Evolutionary conservation across 2,329 filamentous ascomycete species (phyloP), one percentile per base, ranked within the genome.

Genomic region (Grosmannia clavigera): DNA sequence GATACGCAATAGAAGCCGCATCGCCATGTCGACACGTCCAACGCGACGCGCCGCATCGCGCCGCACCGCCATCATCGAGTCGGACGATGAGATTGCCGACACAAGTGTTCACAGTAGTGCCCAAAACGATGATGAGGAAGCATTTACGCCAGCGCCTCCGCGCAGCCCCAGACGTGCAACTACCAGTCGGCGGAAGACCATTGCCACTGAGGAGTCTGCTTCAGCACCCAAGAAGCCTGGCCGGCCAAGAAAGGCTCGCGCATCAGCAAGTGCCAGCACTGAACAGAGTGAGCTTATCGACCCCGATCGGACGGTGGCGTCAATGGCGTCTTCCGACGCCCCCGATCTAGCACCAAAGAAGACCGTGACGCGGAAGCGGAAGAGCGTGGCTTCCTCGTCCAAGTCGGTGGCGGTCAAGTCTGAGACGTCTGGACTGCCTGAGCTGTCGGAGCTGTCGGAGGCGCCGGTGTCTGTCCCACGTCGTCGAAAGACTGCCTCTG

Each of bases 31-130:
- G 61, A 70, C 75, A 58, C 73, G 75, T 66, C 69, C 73, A 57
- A 71, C 75, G 63, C 72, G 75, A 67, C 76, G 76, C 68, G 74
- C 75, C 61, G 76, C 78, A 46, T 72, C 87, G 58, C 82, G 90
- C 69, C 84, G 86, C 67, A 87, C 85, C 66, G 82, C 87, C 57
- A 80, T 95, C 55, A 76, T 92, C 62, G 90, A 95, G 65, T 90
- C 85, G 10, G 90, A 92, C 51, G 90, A 95, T 61, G 88, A 90
- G 48, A 76, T 81, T 66, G 76, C 80, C 63, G 78, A 82, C 67
- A 78, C 66, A 53, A 66, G 81, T 58, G 75, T 70, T 51, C 70
- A 66, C 53, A 61, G 57, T 0, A 71, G 68, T 62, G 76, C 83
- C 40, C 78, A 82, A 19, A 80, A 86, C 33, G 82, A 87, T 3